A percentile compares a stretch with the other conserved stretches of the same genome.
Conservation (phyloP, 805 yeast species). For the Saturnispora mendoncae region DNA sequence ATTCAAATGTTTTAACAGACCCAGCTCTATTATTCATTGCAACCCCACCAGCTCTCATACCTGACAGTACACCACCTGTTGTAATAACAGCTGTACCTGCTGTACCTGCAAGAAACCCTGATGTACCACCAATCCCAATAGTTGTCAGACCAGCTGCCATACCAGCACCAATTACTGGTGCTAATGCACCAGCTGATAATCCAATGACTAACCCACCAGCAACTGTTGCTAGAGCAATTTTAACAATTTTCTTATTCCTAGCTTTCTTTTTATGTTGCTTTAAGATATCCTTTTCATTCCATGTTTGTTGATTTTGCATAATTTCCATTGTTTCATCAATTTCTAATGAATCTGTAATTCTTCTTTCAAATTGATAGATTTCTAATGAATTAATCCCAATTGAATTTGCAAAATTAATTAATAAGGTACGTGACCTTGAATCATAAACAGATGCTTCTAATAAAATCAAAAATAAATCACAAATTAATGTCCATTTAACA, state of each 20-base stretch:
- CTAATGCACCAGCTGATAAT: conserved; percentile 86
- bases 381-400: conserved; percentile 58
- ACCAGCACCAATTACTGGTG: conserved; percentile 98
- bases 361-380: conserved; percentile 77
- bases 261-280: conserved; percentile 61
- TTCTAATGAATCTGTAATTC: conserved; percentile 85
- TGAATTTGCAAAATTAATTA: conserved; percentile 55
- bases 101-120: conserved; percentile 88
- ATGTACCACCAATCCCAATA: conserved; percentile 88
- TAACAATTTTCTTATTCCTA: conserved; percentile 61
- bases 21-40: conserved; percentile 88
- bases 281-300: conserved; percentile 65
- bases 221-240: conserved; percentile 88
- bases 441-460: conserved; percentile 83
- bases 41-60: conserved; percentile 77
- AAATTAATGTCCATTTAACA: conserved; percentile 86
- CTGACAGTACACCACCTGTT: conserved; percentile 81
- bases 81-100: conserved; percentile 96
- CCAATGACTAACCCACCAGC: conserved; percentile 96
- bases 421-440: conserved; percentile 75
- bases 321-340: conserved; percentile 45
- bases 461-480: conserved; percentile 77
- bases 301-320: conserved; percentile 39
- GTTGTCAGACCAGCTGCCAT: conserved; percentile 95
- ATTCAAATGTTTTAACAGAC: conserved; percentile 87